Evolutionary conservation across 306 rosid species (phyloP).

Genomic region (Quercus bicolor): DNA sequence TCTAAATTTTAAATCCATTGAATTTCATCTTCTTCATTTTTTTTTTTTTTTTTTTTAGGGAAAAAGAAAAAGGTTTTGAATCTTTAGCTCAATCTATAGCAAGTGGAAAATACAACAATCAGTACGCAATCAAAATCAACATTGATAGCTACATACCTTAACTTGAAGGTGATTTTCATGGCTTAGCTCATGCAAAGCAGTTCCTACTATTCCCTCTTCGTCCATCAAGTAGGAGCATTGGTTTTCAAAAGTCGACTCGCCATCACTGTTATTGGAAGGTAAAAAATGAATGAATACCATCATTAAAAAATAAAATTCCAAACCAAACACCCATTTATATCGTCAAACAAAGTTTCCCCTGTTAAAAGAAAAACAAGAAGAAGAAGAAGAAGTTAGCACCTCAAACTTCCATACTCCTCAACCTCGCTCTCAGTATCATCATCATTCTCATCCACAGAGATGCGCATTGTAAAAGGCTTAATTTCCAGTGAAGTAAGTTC

Average conservation of each 20-base stretch:
- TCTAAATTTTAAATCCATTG: too few species aligned
- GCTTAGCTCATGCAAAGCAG: constrained; percentile 53
- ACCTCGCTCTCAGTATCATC: constrained; percentile 29
- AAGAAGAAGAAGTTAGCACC: constrained; percentile 7
- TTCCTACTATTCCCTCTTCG: constrained; percentile 59
- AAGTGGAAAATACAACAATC: constrained; percentile 1
- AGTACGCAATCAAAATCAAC: neutral
- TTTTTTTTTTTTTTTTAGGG: too few species aligned
- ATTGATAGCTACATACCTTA: constrained; percentile 41
- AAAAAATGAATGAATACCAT: constrained; percentile 18
- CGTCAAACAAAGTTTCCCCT: constrained; percentile 1
- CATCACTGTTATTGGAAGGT: constrained; percentile 46
- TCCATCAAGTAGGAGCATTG: constrained; percentile 56
- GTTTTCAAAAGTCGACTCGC: constrained; percentile 32
- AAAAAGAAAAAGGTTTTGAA: too few species aligned
- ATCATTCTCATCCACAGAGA: constrained; percentile 50
- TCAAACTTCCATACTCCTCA: constrained; percentile 34
- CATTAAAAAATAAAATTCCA: neutral
- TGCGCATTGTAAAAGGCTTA: constrained; percentile 43
- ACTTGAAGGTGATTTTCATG: constrained; percentile 57
- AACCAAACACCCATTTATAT: neutral
- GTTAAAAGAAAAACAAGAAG: constrained; percentile 20
- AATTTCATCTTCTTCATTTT: too few species aligned
- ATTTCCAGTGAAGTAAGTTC: constrained; percentile 60
- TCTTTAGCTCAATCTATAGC: too few species aligned